A percentile compares a stretch with the other conserved stretches of the same genome.
Evolutionary conservation across 805 yeast genomes (phyloP).

Genomic region (Saccharomycopsis amapae): DNA sequence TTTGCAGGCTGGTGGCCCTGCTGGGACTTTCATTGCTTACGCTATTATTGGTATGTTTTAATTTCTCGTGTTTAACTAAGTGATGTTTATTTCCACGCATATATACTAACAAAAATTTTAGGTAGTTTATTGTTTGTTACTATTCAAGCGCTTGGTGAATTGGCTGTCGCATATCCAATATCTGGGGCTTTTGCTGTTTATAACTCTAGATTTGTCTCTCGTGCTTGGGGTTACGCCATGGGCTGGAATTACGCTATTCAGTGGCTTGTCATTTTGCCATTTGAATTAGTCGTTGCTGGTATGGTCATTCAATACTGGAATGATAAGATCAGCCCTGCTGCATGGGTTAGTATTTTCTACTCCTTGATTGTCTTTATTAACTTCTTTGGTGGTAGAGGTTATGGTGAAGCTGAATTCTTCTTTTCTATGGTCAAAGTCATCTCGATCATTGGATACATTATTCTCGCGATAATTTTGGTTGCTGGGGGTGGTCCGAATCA

Average conservation of each 20-base stretch:
- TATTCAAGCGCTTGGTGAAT: no score
- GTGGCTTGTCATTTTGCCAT: constrained; percentile 51
- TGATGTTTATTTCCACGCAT: no score
- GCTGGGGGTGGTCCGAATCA: constrained; percentile 43
- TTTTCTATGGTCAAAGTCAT: constrained; percentile 42
- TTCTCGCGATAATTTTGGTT: constrained; percentile 43
- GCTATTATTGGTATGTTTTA: no score
- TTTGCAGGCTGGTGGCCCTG: no score
- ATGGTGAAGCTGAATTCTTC: constrained; percentile 31
- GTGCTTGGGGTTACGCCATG: constrained; percentile 54
- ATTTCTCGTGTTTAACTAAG: no score
- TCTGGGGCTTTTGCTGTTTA: constrained; percentile 43
- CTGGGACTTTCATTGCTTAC: no score
- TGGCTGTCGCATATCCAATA: constrained; percentile 39
- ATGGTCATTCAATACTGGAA: constrained; percentile 46
- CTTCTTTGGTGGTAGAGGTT: constrained; percentile 41
- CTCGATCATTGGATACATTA: constrained; percentile 46
- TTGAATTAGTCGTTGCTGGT: no score
- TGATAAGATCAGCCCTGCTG: constrained; percentile 36
- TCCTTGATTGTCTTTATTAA: constrained; percentile 40
- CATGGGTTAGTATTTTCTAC: constrained; percentile 46
- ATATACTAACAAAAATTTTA: no score
- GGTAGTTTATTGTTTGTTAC: no score
- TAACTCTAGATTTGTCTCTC: constrained; percentile 39
- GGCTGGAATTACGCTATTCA: constrained; percentile 52